These are phyloP conservation scores for Solanum chiquidenum DNA, from an alignment of 257 asterid genomes.

Conservation along the genomic window DNA sequence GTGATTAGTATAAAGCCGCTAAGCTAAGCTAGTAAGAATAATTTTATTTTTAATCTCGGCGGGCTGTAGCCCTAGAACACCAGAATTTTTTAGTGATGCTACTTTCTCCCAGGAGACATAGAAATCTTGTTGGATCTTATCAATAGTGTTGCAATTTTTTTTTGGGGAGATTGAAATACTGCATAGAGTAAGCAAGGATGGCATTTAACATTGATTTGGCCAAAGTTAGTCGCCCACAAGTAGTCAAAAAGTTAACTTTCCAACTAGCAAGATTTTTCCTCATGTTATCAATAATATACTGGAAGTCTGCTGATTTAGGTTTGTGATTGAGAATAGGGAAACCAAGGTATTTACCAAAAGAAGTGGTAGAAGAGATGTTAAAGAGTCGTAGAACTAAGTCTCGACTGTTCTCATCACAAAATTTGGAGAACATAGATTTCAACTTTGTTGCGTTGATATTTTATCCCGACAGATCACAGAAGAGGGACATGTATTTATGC, in stretches of 20 bases:
- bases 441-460: background rate
- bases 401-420: too few species aligned
- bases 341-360: background rate
- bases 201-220: background rate
- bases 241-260: background rate
- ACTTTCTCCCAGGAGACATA: background rate
- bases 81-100: background rate
- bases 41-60: too few species aligned
- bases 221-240: background rate
- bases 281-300: background rate
- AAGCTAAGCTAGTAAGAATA: too few species aligned
- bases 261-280: background rate
- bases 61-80: background rate
- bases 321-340: background rate
- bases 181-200: background rate
- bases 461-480: background rate
- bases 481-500: background rate
- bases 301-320: rapidly evolving
- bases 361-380: background rate
- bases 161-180: background rate
- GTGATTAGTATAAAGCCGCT: too few species aligned
- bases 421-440: background rate
- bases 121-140: background rate
- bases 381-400: too few species aligned
- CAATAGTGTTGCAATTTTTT: background rate